These are phyloP conservation scores for Phytophthora rubi DNA, from an alignment of 352 stramenopile species.

Conservation along the genomic window DNA sequence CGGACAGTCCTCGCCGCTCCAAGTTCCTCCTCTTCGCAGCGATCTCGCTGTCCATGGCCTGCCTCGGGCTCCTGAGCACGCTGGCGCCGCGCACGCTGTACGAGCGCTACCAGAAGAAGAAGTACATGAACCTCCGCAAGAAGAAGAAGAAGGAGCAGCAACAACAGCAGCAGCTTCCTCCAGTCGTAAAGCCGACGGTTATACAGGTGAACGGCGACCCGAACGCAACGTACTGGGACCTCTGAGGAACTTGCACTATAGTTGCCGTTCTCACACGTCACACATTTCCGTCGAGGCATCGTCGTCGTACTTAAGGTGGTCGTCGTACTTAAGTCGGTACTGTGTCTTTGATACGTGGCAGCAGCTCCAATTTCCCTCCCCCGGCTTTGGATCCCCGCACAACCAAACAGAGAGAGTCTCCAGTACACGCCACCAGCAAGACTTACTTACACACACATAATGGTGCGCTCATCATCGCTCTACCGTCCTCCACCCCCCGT, in stretches of 20 bases:
- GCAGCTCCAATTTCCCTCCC: slow-evolving; percentile 16
- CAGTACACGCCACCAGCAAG: neutral
- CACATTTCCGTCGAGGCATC: neutral
- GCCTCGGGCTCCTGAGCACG: slow-evolving; percentile 32
- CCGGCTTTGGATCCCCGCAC: slow-evolving; percentile 29
- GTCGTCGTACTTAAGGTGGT: neutral
- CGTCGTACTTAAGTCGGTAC: neutral
- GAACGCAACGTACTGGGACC: slow-evolving; percentile 26
- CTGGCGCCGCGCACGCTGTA: slow-evolving; percentile 30
- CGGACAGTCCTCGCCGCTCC: slow-evolving; percentile 34
- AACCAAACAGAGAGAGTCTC: slow-evolving; percentile 31
- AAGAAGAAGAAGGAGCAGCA: slow-evolving; percentile 25
- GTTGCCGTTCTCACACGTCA: slow-evolving; percentile 6
- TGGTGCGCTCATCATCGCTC: slow-evolving; percentile 20
- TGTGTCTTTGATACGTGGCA: slow-evolving; percentile 37
- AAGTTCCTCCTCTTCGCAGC: slow-evolving; percentile 42
- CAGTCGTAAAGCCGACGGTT: slow-evolving; percentile 6
- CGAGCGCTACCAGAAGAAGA: slow-evolving; percentile 36
- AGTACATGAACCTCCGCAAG: slow-evolving; percentile 21
- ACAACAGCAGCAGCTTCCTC: slow-evolving; percentile 1
- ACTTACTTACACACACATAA: slow-evolving; percentile 1
- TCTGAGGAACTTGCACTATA: neutral
- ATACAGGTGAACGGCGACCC: slow-evolving; percentile 18
- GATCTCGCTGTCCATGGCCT: slow-evolving; percentile 24
- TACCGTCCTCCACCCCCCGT: neutral